Percentiles rank a stretch among this genome's conserved stretches.
phyloP scores from a whole-genome alignment of 805 yeast genomes.

The Pichia membranifaciens region DNA sequence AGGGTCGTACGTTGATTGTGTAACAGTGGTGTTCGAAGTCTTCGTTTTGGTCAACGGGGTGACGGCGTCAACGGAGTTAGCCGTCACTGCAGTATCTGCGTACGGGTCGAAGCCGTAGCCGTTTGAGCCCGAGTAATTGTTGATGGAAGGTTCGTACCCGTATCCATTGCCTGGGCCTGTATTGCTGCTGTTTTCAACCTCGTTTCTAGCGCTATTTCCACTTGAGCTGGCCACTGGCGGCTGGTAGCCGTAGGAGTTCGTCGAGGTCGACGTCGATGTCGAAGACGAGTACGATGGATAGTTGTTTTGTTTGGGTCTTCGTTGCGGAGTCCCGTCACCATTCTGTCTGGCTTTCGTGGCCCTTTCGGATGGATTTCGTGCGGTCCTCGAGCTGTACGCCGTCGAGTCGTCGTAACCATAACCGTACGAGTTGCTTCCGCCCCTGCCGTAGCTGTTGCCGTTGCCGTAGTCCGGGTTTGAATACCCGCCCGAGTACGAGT shows the following conservation, averaged over 20 bases:
- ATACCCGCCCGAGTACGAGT: neutral
- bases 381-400: neutral
- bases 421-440: neutral
- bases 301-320: slow-evolving; percentile 7
- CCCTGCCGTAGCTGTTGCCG: neutral
- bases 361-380: neutral
- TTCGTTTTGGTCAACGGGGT: neutral
- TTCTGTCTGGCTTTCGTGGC: neutral
- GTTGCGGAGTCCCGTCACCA: neutral
- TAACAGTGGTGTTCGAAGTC: slow-evolving; percentile 2
- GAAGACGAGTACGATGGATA: neutral
- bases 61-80: neutral
- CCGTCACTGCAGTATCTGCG: slow-evolving; percentile 13
- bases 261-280: neutral
- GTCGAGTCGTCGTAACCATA: neutral
- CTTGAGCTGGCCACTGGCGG: neutral
- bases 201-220: slow-evolving; percentile 6
- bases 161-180: neutral
- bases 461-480: neutral
- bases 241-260: slow-evolving; percentile 3
- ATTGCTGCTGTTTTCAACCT: neutral
- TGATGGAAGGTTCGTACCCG: slow-evolving; percentile 9
- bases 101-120: slow-evolving; percentile 18
- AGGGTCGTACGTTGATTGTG: slow-evolving; percentile 22
- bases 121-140: slow-evolving; percentile 7